phyloP scores from a whole-genome alignment of 768 basidiomycete species.

The Hypsizygus marmoreus region DNA sequence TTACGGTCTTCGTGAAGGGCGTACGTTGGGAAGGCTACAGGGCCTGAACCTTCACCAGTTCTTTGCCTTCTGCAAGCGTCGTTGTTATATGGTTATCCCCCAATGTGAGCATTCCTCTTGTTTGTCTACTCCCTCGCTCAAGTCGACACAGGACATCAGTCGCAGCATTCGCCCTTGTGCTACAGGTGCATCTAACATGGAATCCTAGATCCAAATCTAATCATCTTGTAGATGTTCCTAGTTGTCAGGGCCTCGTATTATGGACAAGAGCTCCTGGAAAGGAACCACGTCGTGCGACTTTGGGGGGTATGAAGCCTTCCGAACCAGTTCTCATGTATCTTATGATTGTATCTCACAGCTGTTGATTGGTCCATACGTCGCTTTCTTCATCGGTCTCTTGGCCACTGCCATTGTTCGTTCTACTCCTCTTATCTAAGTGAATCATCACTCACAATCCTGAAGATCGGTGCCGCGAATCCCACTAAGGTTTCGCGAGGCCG shows the following conservation, averaged over 20 bases:
- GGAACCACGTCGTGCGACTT: constrained; percentile 33
- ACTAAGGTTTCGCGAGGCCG: constrained; percentile 42
- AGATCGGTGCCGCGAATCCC: constrained; percentile 42
- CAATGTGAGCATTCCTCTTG: too few species aligned
- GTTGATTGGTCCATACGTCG: constrained; percentile 42
- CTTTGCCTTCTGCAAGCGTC: constrained; percentile 50
- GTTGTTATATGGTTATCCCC: constrained; percentile 49
- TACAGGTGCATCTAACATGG: constrained; percentile 33
- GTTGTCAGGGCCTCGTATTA: constrained; percentile 38
- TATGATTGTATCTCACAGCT: constrained; percentile 33
- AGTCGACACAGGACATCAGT: constrained; percentile 35
- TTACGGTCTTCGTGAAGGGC: constrained; percentile 25
- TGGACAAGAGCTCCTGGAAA: constrained; percentile 31
- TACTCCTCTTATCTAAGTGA: neutral
- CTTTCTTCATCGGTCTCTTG: constrained; percentile 37
- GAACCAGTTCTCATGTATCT: neutral
- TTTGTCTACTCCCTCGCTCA: too few species aligned
- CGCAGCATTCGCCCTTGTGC: constrained; percentile 41
- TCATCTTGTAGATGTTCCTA: constrained; percentile 42
- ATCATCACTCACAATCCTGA: neutral
- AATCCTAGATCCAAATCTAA: too few species aligned
- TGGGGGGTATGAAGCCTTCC: constrained; percentile 35
- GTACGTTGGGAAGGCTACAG: constrained; percentile 42
- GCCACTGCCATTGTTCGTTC: constrained; percentile 41
- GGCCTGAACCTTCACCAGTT: constrained; percentile 44